Base-by-base conservation (phyloP, 768 basidiomycete species). In the Pholiota molesta region DNA sequence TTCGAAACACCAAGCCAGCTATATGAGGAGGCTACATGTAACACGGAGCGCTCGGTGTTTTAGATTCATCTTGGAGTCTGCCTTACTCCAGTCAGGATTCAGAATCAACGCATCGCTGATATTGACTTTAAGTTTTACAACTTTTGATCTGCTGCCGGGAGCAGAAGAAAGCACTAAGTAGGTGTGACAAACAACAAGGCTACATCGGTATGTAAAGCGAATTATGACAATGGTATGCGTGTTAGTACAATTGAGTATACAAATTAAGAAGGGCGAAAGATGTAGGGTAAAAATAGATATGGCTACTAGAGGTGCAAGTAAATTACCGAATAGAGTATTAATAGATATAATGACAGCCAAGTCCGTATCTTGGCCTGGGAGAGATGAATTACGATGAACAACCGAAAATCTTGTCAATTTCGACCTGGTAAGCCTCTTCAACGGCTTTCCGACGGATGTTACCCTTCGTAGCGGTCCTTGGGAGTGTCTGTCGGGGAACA, bases 381-480 rank as follows among this genome's bases (percentile, higher is more conserved):
- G 4, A 17, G 16, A 31, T 33, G 21, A 45, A 53, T 56, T 52
- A 66, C 61, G 62, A 59, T 42, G 57, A 62, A 35, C 44, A 52
- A 26, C 63, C 63, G 66, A 86, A 91, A 39, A 91, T 81, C 37
- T 71, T 69, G 73, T 92, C 89, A 23, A 93, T 80, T 59, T 83
- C 76, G 26, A 69, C 65, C 68, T 79, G 79, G 77, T 83, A 90
- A 26, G 77, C 66, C 64, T 89, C 88, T 74, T 93, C 91, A 21
- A 92, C 89, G 13, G 89, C 90, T 65, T 81, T 84, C 49, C 91
- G 83, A 54, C 91, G 86, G 65, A 93, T 88, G 69, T 92, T 93
- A 29, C 91, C 91, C 76, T 93, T 93, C 13, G 91, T 91, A 19
- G 85, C 86, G 0, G 91, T 93, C 65, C 91, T 80, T 40, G 91